Evolutionary conservation across 371 early-diverging fungal species (phyloP).

Genomic region (Nematocida minor): DNA sequence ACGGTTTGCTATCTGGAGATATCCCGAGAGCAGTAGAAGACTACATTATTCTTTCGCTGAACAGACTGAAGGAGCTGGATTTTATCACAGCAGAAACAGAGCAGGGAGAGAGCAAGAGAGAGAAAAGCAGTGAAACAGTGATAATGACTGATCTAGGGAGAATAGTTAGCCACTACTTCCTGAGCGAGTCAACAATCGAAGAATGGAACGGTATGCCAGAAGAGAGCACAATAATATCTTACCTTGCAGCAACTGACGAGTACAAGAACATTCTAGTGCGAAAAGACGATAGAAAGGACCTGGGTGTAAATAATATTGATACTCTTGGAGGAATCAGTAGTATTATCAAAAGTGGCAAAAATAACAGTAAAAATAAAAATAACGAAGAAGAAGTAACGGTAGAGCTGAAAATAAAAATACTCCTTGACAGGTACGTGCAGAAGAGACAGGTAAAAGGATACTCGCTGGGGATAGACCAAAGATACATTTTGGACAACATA

Average conservation of each 20-base stretch:
- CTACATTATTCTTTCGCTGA: conserved; percentile 50
- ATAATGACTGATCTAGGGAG: conserved; percentile 26
- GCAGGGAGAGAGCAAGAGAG: no score
- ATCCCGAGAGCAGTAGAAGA: conserved; percentile 47
- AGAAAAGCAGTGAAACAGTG: background rate
- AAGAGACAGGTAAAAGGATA: conserved; percentile 8
- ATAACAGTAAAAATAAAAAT: no score
- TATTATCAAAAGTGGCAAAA: no score
- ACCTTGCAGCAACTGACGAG: conserved; percentile 12
- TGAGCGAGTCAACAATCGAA: conserved; percentile 13
- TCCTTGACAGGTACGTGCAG: conserved; percentile 25
- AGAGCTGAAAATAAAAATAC: conserved; percentile 15
- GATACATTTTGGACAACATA: conserved; percentile 28
- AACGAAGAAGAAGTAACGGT: conserved; percentile 5
- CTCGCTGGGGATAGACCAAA: conserved; percentile 25
- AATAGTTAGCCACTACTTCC: conserved; percentile 13
- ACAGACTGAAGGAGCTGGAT: conserved; percentile 46
- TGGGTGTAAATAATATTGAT: no score
- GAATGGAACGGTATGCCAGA: background rate
- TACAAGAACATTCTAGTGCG: background rate
- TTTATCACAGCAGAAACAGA: no score
- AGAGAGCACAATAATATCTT: background rate
- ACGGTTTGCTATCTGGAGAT: conserved; percentile 45
- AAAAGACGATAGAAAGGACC: conserved; percentile 17
- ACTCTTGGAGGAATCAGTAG: no score